Percentiles rank a stretch among this genome's conserved stretches.
Conservation (phyloP, 352 stramenopile genomes). For the Phytopythium ostracodes region DNA sequence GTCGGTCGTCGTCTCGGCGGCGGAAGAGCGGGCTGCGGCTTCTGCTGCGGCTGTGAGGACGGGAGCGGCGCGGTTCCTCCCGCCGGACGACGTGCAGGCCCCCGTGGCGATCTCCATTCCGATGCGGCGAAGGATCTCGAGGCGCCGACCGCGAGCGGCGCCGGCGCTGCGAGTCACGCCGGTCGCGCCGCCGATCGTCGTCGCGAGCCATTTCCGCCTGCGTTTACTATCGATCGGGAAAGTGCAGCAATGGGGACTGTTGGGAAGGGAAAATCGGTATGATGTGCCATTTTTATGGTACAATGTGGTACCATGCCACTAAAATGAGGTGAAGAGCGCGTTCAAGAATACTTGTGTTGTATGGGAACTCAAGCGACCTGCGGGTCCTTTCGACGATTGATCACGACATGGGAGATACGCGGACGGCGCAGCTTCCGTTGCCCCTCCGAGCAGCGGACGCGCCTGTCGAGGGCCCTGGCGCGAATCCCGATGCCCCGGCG, state of each 20-base stretch:
- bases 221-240: not conserved
- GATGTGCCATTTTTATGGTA: too few species aligned
- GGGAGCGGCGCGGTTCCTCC: conserved; percentile 1
- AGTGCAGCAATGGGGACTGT: not conserved
- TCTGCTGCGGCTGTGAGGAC: not conserved
- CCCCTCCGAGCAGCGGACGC: not conserved
- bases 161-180: not conserved
- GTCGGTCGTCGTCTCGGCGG: conserved; percentile 2
- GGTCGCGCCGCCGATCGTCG: not conserved
- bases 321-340: too few species aligned
- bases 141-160: not conserved
- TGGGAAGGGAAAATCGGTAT: too few species aligned
- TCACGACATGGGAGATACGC: too few species aligned
- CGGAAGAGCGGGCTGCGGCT: conserved; percentile 9
- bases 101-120: conserved; percentile 3
- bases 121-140: not conserved
- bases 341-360: not conserved
- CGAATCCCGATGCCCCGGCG: too few species aligned
- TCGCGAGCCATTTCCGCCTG: conserved; percentile 2
- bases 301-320: too few species aligned
- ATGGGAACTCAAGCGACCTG: not conserved
- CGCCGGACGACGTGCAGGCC: conserved; percentile 31
- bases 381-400: not conserved
- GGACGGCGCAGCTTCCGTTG: not conserved
- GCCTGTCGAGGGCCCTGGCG: too few species aligned